These are phyloP conservation scores for Aspergillus intermedius DNA, from an alignment of 2,329 filamentous ascomycete genomes.

Conservation along the genomic window DNA sequence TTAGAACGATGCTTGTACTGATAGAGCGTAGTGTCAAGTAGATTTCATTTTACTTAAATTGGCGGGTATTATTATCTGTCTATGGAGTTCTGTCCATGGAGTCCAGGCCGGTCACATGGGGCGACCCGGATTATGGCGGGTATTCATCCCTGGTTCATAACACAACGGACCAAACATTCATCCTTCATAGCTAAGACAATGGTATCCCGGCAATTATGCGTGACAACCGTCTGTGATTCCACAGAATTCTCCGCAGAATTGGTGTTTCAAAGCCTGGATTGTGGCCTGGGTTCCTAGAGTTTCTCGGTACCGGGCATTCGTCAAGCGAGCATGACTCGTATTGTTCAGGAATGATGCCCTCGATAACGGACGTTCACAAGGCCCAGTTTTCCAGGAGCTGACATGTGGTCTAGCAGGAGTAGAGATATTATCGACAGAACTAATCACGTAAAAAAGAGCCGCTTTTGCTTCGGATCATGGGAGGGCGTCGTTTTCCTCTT, in stretches of 20 bases:
- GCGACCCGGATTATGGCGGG: not conserved
- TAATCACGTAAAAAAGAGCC: conserved; percentile 29
- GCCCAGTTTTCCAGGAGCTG: no score
- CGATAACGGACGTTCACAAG: no score
- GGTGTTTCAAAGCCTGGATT: no score
- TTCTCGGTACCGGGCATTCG: no score
- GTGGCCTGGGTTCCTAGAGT: no score
- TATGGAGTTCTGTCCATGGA: not conserved
- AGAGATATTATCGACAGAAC: not conserved
- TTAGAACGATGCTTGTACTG: not conserved
- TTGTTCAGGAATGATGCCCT: no score
- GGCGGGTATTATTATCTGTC: not conserved
- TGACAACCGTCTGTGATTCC: no score
- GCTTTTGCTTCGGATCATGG: conserved; percentile 26
- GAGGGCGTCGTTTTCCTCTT: conserved; percentile 31
- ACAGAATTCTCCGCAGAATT: no score
- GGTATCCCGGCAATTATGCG: not conserved
- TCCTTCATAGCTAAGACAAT: not conserved
- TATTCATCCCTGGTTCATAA: not conserved
- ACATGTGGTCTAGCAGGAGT: no score
- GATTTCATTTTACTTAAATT: no score
- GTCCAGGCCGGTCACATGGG: not conserved
- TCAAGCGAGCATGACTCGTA: no score
- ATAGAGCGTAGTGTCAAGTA: not conserved
- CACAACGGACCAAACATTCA: not conserved